Conservation (phyloP, 2,329 filamentous ascomycete genomes). For the Zymoseptoria passerinii region DNA sequence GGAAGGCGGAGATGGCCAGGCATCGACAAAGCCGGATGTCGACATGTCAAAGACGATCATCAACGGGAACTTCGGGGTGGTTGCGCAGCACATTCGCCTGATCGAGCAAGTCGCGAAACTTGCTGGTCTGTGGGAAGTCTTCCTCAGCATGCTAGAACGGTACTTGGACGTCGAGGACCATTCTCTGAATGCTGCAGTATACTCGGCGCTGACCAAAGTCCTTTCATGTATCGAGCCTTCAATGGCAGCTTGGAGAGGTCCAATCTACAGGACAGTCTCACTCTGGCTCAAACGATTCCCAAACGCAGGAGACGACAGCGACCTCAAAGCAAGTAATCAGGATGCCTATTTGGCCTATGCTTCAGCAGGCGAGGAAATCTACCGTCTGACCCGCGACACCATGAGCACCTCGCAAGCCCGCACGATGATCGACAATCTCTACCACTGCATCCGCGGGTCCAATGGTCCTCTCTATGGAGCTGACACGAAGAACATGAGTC, state of each 20-base stretch:
- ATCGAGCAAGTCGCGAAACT: constrained; percentile 61
- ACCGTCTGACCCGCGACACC: constrained; percentile 60
- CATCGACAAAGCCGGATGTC: constrained; percentile 7
- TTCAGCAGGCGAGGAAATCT: constrained; percentile 65
- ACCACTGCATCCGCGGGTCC: constrained; percentile 62
- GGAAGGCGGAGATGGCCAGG: not conserved
- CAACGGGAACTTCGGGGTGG: constrained; percentile 61
- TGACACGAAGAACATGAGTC: constrained; percentile 65
- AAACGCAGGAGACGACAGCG: constrained; percentile 7
- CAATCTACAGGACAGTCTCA: constrained; percentile 21
- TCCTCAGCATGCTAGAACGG: constrained; percentile 59
- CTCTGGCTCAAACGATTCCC: constrained; percentile 28
- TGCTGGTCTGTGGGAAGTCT: constrained; percentile 63
- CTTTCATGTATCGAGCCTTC: constrained; percentile 26
- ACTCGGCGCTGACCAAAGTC: constrained; percentile 32
- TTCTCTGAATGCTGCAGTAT: constrained; percentile 36
- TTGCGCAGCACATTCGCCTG: constrained; percentile 67
- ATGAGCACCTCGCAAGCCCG: constrained; percentile 55
- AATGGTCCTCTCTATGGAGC: constrained; percentile 59
- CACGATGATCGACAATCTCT: constrained; percentile 63
- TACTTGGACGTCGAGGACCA: constrained; percentile 36
- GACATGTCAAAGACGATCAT: constrained; percentile 69
- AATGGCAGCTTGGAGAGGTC: constrained; percentile 19
- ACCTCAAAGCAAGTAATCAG: constrained; percentile 49
- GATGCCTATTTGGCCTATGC: constrained; percentile 81